phyloP scores from a whole-genome alignment of 495 filamentous ascomycete genomes.

The Hypoxylon cercidicola region DNA sequence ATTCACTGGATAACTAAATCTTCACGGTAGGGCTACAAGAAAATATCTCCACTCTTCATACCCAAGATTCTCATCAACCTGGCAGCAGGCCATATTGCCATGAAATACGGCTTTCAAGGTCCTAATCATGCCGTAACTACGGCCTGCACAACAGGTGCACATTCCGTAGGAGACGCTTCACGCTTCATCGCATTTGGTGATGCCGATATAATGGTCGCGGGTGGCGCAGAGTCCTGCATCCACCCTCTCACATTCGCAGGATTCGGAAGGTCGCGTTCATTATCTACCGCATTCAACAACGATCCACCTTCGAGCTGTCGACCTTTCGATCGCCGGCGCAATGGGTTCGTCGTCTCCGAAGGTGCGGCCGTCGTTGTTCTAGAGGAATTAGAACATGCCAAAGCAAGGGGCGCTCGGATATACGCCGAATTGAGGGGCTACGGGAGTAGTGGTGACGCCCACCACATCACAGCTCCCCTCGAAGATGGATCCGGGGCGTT shows the following conservation, averaged over 20 bases:
- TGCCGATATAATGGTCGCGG: slow-evolving; percentile 93
- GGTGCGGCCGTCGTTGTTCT: slow-evolving; percentile 88
- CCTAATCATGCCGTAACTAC: slow-evolving; percentile 93
- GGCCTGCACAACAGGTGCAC: slow-evolving; percentile 94
- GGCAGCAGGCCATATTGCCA: slow-evolving; percentile 92
- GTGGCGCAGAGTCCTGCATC: slow-evolving; percentile 94
- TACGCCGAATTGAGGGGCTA: slow-evolving; percentile 93
- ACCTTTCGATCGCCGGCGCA: slow-evolving; percentile 84
- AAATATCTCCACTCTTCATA: slow-evolving; percentile 91
- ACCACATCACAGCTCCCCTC: slow-evolving; percentile 91
- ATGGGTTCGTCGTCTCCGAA: slow-evolving; percentile 93
- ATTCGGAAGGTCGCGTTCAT: slow-evolving; percentile 85
- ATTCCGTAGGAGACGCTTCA: slow-evolving; percentile 91
- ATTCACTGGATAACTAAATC: slow-evolving; percentile 10
- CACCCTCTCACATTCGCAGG: slow-evolving; percentile 93
- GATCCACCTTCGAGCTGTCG: slow-evolving; percentile 77
- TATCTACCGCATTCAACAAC: slow-evolving; percentile 83
- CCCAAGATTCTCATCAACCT: slow-evolving; percentile 93
- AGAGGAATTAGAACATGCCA: slow-evolving; percentile 91
- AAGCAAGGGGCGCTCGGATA: slow-evolving; percentile 77
- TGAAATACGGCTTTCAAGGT: slow-evolving; percentile 89
- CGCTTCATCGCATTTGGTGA: slow-evolving; percentile 91
- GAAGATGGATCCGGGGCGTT: slow-evolving; percentile 82
- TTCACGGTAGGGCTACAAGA: slow-evolving; percentile 77
- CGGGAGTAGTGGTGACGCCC: slow-evolving; percentile 85